phyloP scores from a whole-genome alignment of 2,329 filamentous ascomycete genomes.

The Diatrype stigma region DNA sequence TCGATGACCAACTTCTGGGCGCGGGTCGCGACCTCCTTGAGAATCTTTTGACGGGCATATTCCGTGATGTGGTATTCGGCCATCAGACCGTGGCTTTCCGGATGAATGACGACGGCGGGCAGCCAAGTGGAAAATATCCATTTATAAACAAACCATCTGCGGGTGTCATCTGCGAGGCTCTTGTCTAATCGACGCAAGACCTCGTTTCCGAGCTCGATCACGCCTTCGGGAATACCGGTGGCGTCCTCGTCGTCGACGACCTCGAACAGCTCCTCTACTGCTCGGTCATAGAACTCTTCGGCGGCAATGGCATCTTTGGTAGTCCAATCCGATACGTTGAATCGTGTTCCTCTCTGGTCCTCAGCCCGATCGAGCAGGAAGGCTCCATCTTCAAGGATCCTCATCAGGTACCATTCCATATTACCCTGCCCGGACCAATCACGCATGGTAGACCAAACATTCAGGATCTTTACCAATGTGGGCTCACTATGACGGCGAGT shows the following conservation, averaged over 20 bases:
- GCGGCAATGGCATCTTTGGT: conserved; percentile 76
- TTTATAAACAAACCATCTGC: conserved; percentile 80
- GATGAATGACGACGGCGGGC: conserved; percentile 77
- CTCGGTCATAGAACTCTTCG: conserved; percentile 83
- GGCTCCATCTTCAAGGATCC: conserved; percentile 86
- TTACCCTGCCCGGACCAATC: conserved; percentile 87
- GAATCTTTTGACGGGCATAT: conserved; percentile 77
- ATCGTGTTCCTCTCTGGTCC: conserved; percentile 67
- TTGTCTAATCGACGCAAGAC: conserved; percentile 73
- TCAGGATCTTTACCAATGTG: conserved; percentile 78
- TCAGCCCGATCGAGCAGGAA: conserved; percentile 85
- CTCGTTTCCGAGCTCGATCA: conserved; percentile 79
- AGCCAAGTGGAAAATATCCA: conserved; percentile 92
- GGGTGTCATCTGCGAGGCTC: conserved; percentile 68
- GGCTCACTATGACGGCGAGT: conserved; percentile 58
- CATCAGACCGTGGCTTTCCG: conserved; percentile 77
- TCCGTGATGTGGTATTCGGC: conserved; percentile 90
- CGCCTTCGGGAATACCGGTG: conserved; percentile 80
- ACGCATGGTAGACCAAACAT: conserved; percentile 80
- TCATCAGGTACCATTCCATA: conserved; percentile 92
- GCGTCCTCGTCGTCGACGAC: conserved; percentile 80
- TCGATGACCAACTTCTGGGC: conserved; percentile 77
- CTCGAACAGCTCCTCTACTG: conserved; percentile 76
- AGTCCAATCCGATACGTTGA: conserved; percentile 68
- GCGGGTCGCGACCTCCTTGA: conserved; percentile 74